These are phyloP conservation scores for Rhizopogon hawkerae DNA, from an alignment of 1,284 basidiomycete species.

Conservation along the genomic window DNA sequence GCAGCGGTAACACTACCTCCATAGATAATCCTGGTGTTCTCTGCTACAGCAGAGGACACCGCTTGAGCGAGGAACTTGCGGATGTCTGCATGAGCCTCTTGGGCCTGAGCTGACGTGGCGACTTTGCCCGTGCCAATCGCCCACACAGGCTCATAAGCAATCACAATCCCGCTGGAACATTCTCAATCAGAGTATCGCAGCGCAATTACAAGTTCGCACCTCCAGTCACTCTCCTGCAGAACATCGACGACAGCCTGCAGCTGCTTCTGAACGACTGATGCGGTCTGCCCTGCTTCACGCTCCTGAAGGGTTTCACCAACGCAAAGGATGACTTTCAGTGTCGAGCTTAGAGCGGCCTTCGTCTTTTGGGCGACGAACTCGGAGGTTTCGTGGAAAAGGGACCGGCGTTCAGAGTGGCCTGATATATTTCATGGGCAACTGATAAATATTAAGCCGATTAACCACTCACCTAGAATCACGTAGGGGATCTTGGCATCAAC, in stretches of 20 bases:
- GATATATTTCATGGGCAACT: not conserved
- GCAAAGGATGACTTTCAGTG: conserved; percentile 88
- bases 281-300: conserved; percentile 77
- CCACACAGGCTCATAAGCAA: conserved; percentile 98
- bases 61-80: conserved; percentile 67
- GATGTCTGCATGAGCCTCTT: conserved; percentile 84
- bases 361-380: conserved; percentile 84
- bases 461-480: conserved; percentile 75
- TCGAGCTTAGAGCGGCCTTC: conserved; percentile 65
- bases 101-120: conserved; percentile 85
- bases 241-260: conserved; percentile 70
- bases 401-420: conserved; percentile 95
- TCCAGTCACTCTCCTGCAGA: conserved; percentile 69
- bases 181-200: not conserved
- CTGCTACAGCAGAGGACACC: conserved; percentile 68
- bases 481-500: conserved; percentile 82
- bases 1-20: conserved; percentile 87
- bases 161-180: conserved; percentile 68
- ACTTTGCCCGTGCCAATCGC: conserved; percentile 98
- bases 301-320: conserved; percentile 91
- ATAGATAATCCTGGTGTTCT: conserved; percentile 83
- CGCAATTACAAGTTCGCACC: conserved; percentile 36
- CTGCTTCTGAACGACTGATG: conserved; percentile 76
- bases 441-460: not conserved
- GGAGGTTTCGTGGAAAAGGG: conserved; percentile 86